phyloP scores from a whole-genome alignment of 2,329 filamentous ascomycete species.

The Pleoardoris graminearum region DNA sequence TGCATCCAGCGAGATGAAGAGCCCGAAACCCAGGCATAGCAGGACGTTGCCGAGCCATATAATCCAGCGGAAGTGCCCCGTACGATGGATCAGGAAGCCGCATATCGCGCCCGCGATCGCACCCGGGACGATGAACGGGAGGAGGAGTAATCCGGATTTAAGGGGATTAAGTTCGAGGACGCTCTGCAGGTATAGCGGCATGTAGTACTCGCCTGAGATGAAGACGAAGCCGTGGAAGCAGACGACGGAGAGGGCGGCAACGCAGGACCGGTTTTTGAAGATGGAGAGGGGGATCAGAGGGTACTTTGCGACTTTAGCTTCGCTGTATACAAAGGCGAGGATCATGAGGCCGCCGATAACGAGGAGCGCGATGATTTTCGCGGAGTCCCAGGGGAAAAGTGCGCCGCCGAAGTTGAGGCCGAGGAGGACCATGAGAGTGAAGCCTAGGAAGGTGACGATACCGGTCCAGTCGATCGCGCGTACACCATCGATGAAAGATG shows the following conservation, averaged over 20 bases:
- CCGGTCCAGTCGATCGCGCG: constrained; percentile 60
- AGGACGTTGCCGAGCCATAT: constrained; percentile 42
- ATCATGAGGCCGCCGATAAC: constrained; percentile 56
- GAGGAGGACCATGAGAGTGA: constrained; percentile 57
- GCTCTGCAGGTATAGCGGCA: constrained; percentile 74
- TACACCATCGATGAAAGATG: constrained; percentile 53
- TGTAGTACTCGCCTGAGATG: constrained; percentile 67
- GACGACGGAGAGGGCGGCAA: constrained; percentile 58
- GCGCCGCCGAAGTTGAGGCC: constrained; percentile 60
- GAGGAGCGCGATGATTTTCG: constrained; percentile 60
- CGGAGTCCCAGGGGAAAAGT: constrained; percentile 57
- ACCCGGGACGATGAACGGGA: constrained; percentile 59
- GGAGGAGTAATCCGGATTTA: constrained; percentile 62
- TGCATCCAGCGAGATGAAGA: constrained; percentile 39
- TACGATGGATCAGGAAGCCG: constrained; percentile 54
- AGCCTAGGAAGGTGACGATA: constrained; percentile 55
- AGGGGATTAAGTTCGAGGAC: constrained; percentile 65
- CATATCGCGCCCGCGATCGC: constrained; percentile 51
- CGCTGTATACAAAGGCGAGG: constrained; percentile 61
- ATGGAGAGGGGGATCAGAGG: constrained; percentile 70
- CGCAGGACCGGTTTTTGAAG: constrained; percentile 60
- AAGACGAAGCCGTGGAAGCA: constrained; percentile 54
- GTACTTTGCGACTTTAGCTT: constrained; percentile 65
- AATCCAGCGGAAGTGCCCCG: constrained; percentile 47
- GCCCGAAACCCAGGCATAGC: constrained; percentile 40